Percentiles rank a stretch among this genome's conserved stretches.
Evolutionary conservation across 1,284 basidiomycete genomes (phyloP).

Genomic region (Paramarasmius palmivorus): DNA sequence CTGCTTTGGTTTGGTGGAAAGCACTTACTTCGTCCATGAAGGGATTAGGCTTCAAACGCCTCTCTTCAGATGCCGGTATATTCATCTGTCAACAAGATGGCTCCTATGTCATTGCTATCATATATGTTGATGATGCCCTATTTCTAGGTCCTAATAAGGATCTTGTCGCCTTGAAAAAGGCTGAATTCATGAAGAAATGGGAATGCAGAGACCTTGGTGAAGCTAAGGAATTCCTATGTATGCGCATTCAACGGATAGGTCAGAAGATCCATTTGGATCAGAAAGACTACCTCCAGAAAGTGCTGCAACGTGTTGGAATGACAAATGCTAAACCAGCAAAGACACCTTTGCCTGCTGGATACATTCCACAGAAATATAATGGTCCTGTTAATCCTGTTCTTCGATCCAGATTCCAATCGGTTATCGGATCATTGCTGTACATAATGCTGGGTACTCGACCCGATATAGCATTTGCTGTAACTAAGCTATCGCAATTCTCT

Average conservation of each 20-base stretch:
- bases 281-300: constrained; percentile 11
- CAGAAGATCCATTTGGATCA: neutral
- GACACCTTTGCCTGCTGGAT: neutral
- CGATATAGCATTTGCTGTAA: constrained; percentile 29
- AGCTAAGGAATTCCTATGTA: neutral
- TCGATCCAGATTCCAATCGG: constrained; percentile 20
- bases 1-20: constrained; percentile 28
- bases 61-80: constrained; percentile 15
- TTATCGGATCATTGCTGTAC: constrained; percentile 32
- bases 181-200: neutral
- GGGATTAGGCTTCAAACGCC: constrained; percentile 19
- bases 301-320: constrained; percentile 16
- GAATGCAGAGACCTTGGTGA: neutral
- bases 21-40: constrained; percentile 22
- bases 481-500: constrained; percentile 19
- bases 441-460: constrained; percentile 31
- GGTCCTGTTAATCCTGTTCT: constrained; percentile 5
- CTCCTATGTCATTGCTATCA: constrained; percentile 11
- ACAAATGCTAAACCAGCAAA: constrained; percentile 11
- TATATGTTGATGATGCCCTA: constrained; percentile 14
- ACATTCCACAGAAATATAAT: neutral
- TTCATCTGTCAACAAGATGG: neutral
- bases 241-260: neutral
- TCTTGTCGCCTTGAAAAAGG: constrained; percentile 8
- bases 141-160: constrained; percentile 13